Evolutionary conservation across 495 filamentous ascomycete genomes (phyloP), one percentile per base, ranked within the genome.

Genomic region (Sabuloglossum arenarium): DNA sequence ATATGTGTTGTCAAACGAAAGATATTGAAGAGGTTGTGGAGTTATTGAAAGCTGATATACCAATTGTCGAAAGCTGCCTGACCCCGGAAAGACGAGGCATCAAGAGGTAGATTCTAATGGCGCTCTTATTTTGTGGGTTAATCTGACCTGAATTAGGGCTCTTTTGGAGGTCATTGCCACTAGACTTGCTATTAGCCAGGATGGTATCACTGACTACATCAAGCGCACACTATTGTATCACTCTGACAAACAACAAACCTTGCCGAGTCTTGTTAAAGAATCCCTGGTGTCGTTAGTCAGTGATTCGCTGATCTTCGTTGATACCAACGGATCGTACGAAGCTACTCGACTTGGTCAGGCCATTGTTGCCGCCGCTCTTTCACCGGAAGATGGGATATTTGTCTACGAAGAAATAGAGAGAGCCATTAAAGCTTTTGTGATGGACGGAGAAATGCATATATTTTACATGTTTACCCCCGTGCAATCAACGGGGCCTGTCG

Each of bases 371-470:
- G 86, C 85, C 0, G 77, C 79, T 0, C 73, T 91, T 32, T 74
- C 81, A 6, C 86, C 85, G 0, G 81, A 85, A 58, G 86, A 89
- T 61, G 86, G 86, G 1, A 65, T 86, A 0, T 89, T 87, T 61
- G 71, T 89, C 8, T 71, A 88, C 59, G 70, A 76, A 49, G 86
- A 89, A 61, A 69, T 89, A 55, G 72, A 71, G 56, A 72, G 74
- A 58, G 83, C 86, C 0, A 64, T 89, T 2, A 71, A 76, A 50
- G 82, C 79, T 6, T 91, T 91, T 57, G 85, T 88, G 19, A 79
- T 91, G 76, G 84, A 88, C 61, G 83, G 82, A 19, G 86, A 91
- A 50, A 81, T 91, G 81, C 86, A 91, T 61, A 73, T 88, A 37
- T 75, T 88, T 51, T 91, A 89, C 64, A 80, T 79, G 58, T 88